Evolutionary conservation across 768 basidiomycete genomes (phyloP).

Genomic region (Panellus pusillus): DNA sequence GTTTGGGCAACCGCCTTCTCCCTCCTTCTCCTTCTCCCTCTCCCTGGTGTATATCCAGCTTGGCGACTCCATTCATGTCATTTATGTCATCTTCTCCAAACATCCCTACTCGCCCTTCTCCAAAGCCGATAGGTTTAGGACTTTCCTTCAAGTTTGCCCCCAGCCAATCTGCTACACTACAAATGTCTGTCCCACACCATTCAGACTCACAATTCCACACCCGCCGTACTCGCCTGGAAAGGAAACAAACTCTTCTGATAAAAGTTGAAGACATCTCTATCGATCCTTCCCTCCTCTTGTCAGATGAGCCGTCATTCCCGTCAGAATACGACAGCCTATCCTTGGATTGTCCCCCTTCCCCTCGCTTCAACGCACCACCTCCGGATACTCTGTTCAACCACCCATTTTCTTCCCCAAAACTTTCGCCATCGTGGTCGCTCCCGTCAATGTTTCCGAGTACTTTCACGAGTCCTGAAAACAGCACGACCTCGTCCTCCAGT

Average conservation of each 20-base stretch:
- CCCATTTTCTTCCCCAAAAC: slow-evolving; percentile 1
- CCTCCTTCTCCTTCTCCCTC: neutral
- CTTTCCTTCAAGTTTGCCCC: neutral
- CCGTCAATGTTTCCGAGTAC: slow-evolving; percentile 1
- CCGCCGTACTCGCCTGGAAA: no score
- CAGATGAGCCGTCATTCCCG: neutral
- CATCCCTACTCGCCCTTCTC: slow-evolving; percentile 6
- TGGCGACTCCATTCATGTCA: neutral
- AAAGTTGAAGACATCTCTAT: neutral
- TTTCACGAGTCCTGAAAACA: neutral
- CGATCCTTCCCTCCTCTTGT: neutral
- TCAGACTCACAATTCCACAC: no score
- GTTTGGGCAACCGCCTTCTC: no score
- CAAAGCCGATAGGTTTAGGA: slow-evolving; percentile 7
- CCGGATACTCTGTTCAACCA: slow-evolving; percentile 1
- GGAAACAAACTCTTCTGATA: neutral
- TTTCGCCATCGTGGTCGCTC: slow-evolving; percentile 14
- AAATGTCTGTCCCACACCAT: no score
- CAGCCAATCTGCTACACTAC: no score
- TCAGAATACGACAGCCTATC: slow-evolving; percentile 15
- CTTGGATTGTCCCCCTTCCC: slow-evolving; percentile 11
- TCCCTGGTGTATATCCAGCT: neutral
- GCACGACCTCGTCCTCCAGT: neutral
- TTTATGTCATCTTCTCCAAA: neutral
- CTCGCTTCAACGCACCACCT: slow-evolving; percentile 1